phyloP scores from a whole-genome alignment of 148 eudicot genomes.

The Rhododendron ovatum region DNA sequence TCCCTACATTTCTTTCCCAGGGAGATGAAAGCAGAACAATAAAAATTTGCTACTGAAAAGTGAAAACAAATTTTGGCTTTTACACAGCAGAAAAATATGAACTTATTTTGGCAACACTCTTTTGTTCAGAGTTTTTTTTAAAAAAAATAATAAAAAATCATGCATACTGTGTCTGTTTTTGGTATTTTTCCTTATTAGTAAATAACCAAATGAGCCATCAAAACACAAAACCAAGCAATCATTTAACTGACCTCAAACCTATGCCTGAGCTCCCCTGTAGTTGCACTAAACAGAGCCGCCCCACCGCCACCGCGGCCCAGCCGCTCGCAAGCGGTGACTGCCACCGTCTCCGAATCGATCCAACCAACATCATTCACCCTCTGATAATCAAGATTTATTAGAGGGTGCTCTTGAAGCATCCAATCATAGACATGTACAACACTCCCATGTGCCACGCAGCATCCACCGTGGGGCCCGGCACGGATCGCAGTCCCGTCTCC shows the following conservation, averaged over 20 bases:
- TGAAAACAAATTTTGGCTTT: not conserved
- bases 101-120: not conserved
- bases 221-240: not conserved
- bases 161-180: too few relatives aligned
- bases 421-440: conserved; percentile 89
- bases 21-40: too few relatives aligned
- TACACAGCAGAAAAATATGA: not conserved
- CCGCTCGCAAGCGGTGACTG: conserved; percentile 63
- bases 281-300: conserved; percentile 56
- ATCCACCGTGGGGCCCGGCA: conserved; percentile 78
- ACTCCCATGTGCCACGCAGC: conserved; percentile 83
- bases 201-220: not conserved
- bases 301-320: conserved; percentile 70
- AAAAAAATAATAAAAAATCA: too few relatives aligned
- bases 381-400: conserved; percentile 73
- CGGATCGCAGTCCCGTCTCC: conserved; percentile 89
- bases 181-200: too few relatives aligned
- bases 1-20: too few relatives aligned
- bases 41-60: too few relatives aligned
- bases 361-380: conserved; percentile 71
- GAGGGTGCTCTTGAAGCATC: conserved; percentile 64
- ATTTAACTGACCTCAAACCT: conserved; percentile 40
- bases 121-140: not conserved
- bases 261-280: conserved; percentile 46
- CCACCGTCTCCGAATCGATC: conserved; percentile 49